These are phyloP conservation scores for Pisolithus orientalis DNA, from an alignment of 768 basidiomycete species.

Conservation along the genomic window DNA sequence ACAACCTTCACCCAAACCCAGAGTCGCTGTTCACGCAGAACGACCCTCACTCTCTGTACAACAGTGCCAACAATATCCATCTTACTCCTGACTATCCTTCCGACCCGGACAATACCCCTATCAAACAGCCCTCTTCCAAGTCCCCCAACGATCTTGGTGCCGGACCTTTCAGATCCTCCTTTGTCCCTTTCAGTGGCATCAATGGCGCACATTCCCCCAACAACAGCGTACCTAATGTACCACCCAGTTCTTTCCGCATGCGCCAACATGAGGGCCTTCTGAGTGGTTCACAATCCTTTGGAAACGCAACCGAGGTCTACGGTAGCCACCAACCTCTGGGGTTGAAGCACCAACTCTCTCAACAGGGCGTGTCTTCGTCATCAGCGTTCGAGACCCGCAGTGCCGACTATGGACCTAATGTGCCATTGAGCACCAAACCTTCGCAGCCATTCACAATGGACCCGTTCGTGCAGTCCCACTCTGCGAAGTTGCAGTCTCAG, in stretches of 20 bases:
- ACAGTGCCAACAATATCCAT: constrained; percentile 30
- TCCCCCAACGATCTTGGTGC: constrained; percentile 30
- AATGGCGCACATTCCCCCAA: constrained; percentile 19
- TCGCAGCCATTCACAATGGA: constrained; percentile 28
- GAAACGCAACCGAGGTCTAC: constrained; percentile 19
- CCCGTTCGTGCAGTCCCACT: constrained; percentile 28
- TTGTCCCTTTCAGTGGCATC: constrained; percentile 27
- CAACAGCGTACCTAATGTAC: constrained; percentile 23
- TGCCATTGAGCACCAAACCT: constrained; percentile 19
- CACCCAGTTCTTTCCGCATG: constrained; percentile 29
- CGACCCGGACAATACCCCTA: constrained; percentile 26
- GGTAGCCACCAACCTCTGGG: constrained; percentile 18
- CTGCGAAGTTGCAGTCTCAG: constrained; percentile 14
- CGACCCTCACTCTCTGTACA: constrained; percentile 35
- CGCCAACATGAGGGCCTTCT: constrained; percentile 29
- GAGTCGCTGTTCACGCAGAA: constrained; percentile 27
- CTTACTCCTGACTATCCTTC: constrained; percentile 29
- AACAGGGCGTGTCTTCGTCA: constrained; percentile 21
- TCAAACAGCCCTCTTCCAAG: constrained; percentile 25
- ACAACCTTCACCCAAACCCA: constrained; percentile 26
- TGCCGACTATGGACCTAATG: constrained; percentile 29
- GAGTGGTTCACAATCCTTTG: constrained; percentile 20
- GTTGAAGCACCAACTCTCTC: constrained; percentile 29
- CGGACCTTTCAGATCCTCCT: constrained; percentile 30
- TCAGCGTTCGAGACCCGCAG: constrained; percentile 22